These are phyloP conservation scores for Citrullus mucosospermus DNA, from an alignment of 306 rosid genomes.

Conservation along the genomic window DNA sequence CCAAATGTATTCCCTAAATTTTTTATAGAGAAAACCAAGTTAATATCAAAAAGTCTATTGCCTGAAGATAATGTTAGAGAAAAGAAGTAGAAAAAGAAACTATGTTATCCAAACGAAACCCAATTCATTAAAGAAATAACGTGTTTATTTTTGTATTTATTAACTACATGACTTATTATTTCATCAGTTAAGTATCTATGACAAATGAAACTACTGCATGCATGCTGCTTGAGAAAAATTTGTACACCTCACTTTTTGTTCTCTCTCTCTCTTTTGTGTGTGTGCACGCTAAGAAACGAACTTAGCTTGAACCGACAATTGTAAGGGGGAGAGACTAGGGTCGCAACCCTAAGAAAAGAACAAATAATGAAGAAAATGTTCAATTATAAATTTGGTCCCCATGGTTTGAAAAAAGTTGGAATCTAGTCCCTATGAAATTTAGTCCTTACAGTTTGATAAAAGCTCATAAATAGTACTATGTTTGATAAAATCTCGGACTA, in stretches of 20 bases:
- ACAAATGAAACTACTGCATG: neutral
- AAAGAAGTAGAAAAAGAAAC: neutral
- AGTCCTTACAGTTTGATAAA: too few relatives aligned
- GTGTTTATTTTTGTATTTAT: neutral
- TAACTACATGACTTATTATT: neutral
- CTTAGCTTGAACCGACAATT: neutral
- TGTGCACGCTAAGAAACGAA: neutral
- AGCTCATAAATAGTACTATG: too few relatives aligned
- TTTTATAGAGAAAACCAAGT: neutral
- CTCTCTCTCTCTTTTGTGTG: neutral
- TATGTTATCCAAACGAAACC: neutral
- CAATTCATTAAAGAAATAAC: neutral
- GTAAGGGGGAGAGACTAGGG: too few relatives aligned
- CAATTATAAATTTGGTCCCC: too few relatives aligned
- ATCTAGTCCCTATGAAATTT: too few relatives aligned
- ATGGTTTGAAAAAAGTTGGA: too few relatives aligned
- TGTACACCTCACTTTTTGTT: neutral
- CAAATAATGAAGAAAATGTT: too few relatives aligned
- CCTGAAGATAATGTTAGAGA: neutral
- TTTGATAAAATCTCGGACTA: too few relatives aligned
- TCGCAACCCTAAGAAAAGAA: too few relatives aligned
- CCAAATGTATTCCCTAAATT: conserved; percentile 85
- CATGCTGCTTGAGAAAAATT: neutral
- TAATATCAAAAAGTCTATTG: neutral
- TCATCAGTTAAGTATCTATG: neutral